Conservation (phyloP, 2,329 filamentous ascomycete genomes). For the Claviceps africana region DNA sequence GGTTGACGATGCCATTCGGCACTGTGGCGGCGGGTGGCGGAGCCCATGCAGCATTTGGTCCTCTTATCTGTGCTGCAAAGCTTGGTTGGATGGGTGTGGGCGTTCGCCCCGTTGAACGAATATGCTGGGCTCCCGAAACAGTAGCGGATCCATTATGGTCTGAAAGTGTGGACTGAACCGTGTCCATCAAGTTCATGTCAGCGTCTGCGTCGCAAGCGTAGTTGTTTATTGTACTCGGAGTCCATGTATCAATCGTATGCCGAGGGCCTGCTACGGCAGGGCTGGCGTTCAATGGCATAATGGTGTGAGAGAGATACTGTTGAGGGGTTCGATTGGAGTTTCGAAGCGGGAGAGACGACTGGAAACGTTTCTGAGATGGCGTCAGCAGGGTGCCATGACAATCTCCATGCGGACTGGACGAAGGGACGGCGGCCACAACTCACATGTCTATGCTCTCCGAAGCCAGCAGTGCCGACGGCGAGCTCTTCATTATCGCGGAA, state of each 20-base stretch:
- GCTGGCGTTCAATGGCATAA: conserved; percentile 27
- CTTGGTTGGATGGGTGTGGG: conserved; percentile 46
- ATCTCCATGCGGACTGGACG: neutral
- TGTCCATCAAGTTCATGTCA: conserved; percentile 39
- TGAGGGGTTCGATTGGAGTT: conserved; percentile 25
- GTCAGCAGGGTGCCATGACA: conserved; percentile 8
- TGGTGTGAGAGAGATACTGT: conserved; percentile 18
- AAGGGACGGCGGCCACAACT: conserved; percentile 9
- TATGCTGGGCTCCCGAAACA: neutral
- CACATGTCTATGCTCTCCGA: conserved; percentile 38
- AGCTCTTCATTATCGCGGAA: conserved; percentile 31
- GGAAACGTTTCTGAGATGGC: conserved; percentile 35
- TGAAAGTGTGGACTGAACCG: conserved; percentile 7
- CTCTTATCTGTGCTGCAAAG: conserved; percentile 41
- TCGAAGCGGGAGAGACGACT: conserved; percentile 37
- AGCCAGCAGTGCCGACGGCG: conserved; percentile 24
- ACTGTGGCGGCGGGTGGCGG: conserved; percentile 19
- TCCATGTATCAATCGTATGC: conserved; percentile 20
- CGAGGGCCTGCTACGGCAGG: conserved; percentile 22
- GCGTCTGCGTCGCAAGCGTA: conserved; percentile 16
- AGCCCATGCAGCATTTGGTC: conserved; percentile 32
- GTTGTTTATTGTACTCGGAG: conserved; percentile 12
- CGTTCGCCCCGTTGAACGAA: conserved; percentile 29
- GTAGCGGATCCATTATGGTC: conserved; percentile 9
- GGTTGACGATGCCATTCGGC: conserved; percentile 23